Conservation (phyloP, 768 basidiomycete species). For the Suillus occidentalis region DNA sequence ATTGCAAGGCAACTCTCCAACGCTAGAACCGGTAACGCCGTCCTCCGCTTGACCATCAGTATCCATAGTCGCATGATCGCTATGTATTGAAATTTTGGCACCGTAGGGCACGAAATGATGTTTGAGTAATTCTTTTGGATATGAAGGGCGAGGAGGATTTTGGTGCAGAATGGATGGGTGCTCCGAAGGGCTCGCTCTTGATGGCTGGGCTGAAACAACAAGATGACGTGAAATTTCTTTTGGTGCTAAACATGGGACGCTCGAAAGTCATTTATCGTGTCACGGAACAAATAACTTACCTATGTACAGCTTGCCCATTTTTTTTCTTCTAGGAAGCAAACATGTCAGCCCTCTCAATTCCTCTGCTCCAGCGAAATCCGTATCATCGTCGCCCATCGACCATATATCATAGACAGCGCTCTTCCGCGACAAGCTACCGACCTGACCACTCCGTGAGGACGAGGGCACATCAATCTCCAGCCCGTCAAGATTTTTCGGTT, state of each 20-base stretch:
- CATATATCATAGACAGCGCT: slow-evolving; percentile 62
- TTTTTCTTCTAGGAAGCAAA: slow-evolving; percentile 62
- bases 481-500: slow-evolving; percentile 60
- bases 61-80: slow-evolving; percentile 21
- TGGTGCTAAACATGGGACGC: slow-evolving; percentile 44
- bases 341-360: slow-evolving; percentile 62
- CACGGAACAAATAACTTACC: slow-evolving; percentile 37
- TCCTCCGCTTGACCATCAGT: slow-evolving; percentile 18
- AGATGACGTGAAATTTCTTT: slow-evolving; percentile 58
- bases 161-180: slow-evolving; percentile 30
- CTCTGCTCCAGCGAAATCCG: slow-evolving; percentile 49
- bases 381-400: slow-evolving; percentile 49
- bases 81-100: not conserved
- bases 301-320: slow-evolving; percentile 56
- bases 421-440: slow-evolving; percentile 57
- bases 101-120: slow-evolving; percentile 68
- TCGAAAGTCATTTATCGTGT: not conserved
- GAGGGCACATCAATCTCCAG: slow-evolving; percentile 48
- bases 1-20: not conserved
- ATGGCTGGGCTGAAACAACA: slow-evolving; percentile 53
- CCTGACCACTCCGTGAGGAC: slow-evolving; percentile 37
- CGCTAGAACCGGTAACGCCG: slow-evolving; percentile 15
- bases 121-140: slow-evolving; percentile 61
- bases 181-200: slow-evolving; percentile 23
- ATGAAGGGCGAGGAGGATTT: slow-evolving; percentile 55